Evolutionary conservation across 768 basidiomycete species (phyloP), one percentile per base, ranked within the genome.

Genomic region (Rhodotorula sphaerocarpa): DNA sequence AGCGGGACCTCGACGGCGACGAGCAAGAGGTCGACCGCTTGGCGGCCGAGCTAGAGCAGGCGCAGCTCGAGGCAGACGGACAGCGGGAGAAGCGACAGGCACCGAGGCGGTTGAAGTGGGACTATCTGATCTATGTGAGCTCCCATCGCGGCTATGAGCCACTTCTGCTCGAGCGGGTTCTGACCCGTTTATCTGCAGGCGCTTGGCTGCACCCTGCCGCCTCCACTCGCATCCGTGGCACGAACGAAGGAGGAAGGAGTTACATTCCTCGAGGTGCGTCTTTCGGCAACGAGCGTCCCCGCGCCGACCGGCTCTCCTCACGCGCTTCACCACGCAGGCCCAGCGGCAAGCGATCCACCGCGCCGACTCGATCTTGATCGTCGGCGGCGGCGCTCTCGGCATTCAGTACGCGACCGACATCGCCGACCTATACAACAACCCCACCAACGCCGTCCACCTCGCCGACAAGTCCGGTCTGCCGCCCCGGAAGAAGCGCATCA

Each of bases 321-420:
- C 3, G 27, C 10, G 27, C 50, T 70, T 30, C 27, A 11, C 14
- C 3, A 2, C 30, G n/a, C 27, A 48, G 47, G 63, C 51, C 9
- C 50, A 30, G 34, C 34, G 46, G 9, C 65, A 67, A 56, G 25
- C 50, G 15, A 72, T 72, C 45, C 30, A 52, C 7, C 3, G 25
- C 5, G 66, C 72, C 4, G 42, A 50, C 6, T 46, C 30, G 15
- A 66, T 73, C 47, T 62, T 72, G 36, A 65, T 73, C 25, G 68
- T 60, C 44, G 72, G 72, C 12, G 72, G 70, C 12, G 71, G 71
- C 10, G 72, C 72, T 1, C 65, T 72, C 41, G 72, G 72, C 55
- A 68, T 73, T 48, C 71, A 73, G 36, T 73, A 63, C 45, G 72
- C 72, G 11, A 62, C 66, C 36, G 71, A 72, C 46, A 67, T 70